phyloP scores from a whole-genome alignment of 805 yeast species.

The Cephaloascus fragrans region DNA sequence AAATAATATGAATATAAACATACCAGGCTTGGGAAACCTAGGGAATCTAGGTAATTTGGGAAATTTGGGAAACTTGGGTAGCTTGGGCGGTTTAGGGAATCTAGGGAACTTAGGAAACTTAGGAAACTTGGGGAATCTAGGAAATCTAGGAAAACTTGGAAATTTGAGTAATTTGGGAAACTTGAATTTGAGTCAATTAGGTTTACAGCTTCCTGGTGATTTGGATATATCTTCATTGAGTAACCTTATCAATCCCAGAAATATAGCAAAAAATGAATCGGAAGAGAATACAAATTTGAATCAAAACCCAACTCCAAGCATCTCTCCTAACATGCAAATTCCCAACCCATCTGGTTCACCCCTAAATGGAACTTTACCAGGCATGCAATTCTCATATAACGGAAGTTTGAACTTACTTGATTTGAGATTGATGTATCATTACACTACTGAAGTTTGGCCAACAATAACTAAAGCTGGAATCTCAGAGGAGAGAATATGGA shows the following conservation, averaged over 20 bases:
- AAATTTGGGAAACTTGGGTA: not conserved
- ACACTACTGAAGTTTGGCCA: slow-evolving; percentile 73
- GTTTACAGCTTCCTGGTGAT: slow-evolving; percentile 27
- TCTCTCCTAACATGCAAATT: not conserved
- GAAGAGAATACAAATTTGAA: slow-evolving; percentile 17
- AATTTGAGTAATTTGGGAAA: slow-evolving; percentile 21
- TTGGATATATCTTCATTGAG: slow-evolving; percentile 25
- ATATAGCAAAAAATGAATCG: slow-evolving; percentile 31
- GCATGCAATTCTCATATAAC: slow-evolving; percentile 3
- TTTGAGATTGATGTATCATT: slow-evolving; percentile 77
- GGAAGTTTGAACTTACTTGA: slow-evolving; percentile 59
- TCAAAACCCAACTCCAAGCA: not conserved
- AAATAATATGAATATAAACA: too few relatives aligned
- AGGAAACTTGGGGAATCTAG: not conserved
- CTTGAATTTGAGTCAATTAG: slow-evolving; percentile 30
- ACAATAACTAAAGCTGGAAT: slow-evolving; percentile 90
- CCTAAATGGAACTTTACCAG: slow-evolving; percentile 1
- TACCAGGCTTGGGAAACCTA: not conserved
- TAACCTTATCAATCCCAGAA: slow-evolving; percentile 27
- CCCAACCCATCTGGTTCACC: slow-evolving; percentile 5
- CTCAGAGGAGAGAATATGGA: slow-evolving; percentile 80
- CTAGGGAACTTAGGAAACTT: not conserved
- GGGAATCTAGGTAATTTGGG: not conserved
- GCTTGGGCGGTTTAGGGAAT: not conserved
- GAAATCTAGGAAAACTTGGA: not conserved